Percentiles rank a stretch among this genome's conserved stretches.
Conservation (phyloP, 768 basidiomycete species). For the Leccinum arenicola region DNA sequence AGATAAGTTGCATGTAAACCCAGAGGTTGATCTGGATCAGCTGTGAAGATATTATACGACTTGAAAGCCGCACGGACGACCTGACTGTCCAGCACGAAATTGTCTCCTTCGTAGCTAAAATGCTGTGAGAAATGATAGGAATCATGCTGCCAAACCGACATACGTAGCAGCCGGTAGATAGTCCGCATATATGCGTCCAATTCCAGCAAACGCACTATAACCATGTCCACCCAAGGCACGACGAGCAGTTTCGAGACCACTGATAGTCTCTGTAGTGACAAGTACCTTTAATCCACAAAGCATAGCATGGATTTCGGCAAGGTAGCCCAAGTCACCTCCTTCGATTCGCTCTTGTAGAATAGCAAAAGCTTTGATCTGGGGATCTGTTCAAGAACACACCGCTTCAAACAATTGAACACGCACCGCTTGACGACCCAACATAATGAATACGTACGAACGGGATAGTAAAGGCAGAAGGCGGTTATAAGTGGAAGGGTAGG, state of each 20-base stretch:
- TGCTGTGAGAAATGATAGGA: neutral
- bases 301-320: slow-evolving; percentile 72
- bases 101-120: slow-evolving; percentile 71
- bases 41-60: slow-evolving; percentile 47
- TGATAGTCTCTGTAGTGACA: slow-evolving; percentile 47
- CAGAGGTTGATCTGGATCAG: slow-evolving; percentile 5
- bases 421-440: slow-evolving; percentile 59
- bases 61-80: slow-evolving; percentile 72
- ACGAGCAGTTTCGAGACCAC: slow-evolving; percentile 62
- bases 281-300: slow-evolving; percentile 69
- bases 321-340: slow-evolving; percentile 54
- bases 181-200: slow-evolving; percentile 64
- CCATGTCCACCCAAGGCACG: slow-evolving; percentile 79
- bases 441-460: slow-evolving; percentile 66
- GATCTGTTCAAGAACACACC: neutral
- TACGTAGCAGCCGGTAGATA: slow-evolving; percentile 65
- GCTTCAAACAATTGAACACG: slow-evolving; percentile 12
- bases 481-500: slow-evolving; percentile 70
- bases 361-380: slow-evolving; percentile 49
- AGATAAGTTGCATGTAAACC: slow-evolving; percentile 42
- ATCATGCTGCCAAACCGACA: slow-evolving; percentile 17
- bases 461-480: slow-evolving; percentile 71
- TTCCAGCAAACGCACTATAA: slow-evolving; percentile 64
- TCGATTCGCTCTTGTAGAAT: slow-evolving; percentile 47
- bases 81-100: slow-evolving; percentile 73